Conservation (phyloP, 225 moss, liverwort and hornwort genomes). For the Antitrichia curtipendula region DNA sequence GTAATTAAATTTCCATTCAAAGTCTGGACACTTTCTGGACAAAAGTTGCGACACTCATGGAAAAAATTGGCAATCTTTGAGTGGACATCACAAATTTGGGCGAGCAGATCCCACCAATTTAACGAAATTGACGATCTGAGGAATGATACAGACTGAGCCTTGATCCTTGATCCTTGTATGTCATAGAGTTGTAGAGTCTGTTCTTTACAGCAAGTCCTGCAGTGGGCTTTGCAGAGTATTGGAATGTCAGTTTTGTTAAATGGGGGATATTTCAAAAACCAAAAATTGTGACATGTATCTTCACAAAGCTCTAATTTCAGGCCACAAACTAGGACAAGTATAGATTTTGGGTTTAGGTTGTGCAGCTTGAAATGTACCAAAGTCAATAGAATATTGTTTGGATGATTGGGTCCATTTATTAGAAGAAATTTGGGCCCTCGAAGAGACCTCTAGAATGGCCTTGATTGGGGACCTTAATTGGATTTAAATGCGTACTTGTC, state of each 20-base stretch:
- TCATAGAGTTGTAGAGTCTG: neutral
- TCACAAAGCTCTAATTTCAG: neutral
- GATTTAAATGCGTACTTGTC: no score
- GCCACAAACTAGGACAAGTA: neutral
- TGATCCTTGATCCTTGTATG: neutral
- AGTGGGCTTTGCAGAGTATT: neutral
- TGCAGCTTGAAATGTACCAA: rapidly evolving
- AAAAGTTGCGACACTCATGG: neutral
- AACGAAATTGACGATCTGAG: neutral
- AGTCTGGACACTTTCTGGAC: neutral
- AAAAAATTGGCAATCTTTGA: neutral
- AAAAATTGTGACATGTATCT: no score
- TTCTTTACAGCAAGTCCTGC: neutral
- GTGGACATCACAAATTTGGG: neutral
- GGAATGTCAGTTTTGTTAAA: neutral
- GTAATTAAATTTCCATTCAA: neutral
- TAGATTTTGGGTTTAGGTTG: neutral
- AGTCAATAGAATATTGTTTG: neutral
- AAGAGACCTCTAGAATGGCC: no score
- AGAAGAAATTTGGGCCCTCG: no score
- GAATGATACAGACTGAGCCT: neutral
- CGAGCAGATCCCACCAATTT: neutral
- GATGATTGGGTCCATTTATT: neutral
- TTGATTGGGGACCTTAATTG: no score
- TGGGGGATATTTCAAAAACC: neutral